Percentiles rank a stretch among this genome's conserved stretches.
Evolutionary conservation across 345 rosid species (phyloP).

Genomic region (Psidium guajava): DNA sequence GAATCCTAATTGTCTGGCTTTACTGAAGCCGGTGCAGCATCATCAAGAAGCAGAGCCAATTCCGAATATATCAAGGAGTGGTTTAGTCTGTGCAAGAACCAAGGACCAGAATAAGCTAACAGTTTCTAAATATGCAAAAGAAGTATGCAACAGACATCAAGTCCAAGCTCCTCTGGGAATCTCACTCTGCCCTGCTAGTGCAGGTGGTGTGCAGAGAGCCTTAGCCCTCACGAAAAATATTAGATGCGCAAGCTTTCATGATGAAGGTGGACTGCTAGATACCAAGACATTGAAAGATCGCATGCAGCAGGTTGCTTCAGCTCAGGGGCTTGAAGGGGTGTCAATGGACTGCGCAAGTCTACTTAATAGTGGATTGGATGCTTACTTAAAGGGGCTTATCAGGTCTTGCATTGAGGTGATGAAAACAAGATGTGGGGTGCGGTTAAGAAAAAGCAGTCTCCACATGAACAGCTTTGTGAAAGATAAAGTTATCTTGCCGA

Average conservation of each 20-base stretch:
- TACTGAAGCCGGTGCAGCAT: conserved; percentile 17
- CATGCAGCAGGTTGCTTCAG: conserved; percentile 27
- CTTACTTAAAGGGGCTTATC: conserved; percentile 27
- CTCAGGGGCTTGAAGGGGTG: conserved; percentile 31
- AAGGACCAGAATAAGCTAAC: conserved; percentile 4
- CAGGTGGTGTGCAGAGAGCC: conserved; percentile 12
- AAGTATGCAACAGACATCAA: conserved; percentile 8
- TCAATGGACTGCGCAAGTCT: conserved; percentile 30
- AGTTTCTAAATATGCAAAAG: conserved; percentile 6
- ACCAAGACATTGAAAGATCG: conserved; percentile 19
- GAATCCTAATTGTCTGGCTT: conserved; percentile 6
- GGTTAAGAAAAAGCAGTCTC: conserved; percentile 2
- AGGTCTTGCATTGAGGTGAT: conserved; percentile 30
- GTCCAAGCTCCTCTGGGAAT: conserved; percentile 32
- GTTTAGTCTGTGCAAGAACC: conserved; percentile 6
- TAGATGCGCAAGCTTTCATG: conserved; percentile 8
- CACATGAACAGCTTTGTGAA: conserved; percentile 2
- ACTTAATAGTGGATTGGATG: conserved; percentile 25
- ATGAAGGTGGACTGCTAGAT: conserved; percentile 24
- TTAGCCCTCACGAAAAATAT: background rate
- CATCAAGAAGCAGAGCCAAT: conserved; percentile 18
- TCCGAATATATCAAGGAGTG: background rate
- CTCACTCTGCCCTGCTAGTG: conserved; percentile 17
- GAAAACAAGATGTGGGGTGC: conserved; percentile 11
- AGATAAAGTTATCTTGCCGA: conserved; percentile 5